A percentile compares a stretch with the other conserved stretches of the same genome.
Conservation (phyloP, 2,329 filamentous ascomycete species). For the Monosporascus sp. region DNA sequence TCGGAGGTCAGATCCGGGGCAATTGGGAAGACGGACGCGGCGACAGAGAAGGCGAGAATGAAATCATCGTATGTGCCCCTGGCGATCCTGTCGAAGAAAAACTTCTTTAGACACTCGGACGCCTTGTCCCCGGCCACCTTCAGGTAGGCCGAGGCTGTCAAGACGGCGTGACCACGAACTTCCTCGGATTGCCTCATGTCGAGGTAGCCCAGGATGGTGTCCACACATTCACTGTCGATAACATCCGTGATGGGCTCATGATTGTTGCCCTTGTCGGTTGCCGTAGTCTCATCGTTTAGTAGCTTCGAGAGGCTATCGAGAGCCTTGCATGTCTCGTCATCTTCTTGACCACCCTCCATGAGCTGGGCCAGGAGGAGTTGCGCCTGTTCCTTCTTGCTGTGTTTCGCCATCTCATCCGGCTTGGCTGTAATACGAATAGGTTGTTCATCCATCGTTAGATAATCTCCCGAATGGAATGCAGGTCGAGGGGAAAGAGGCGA, state of each 20-base stretch:
- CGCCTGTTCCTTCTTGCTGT: constrained; percentile 49
- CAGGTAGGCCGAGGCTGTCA: constrained; percentile 79
- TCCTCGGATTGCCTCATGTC: constrained; percentile 73
- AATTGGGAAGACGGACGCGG: constrained; percentile 80
- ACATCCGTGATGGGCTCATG: constrained; percentile 50
- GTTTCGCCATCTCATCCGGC: constrained; percentile 20
- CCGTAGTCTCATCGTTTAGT: constrained; percentile 48
- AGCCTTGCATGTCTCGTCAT: constrained; percentile 60
- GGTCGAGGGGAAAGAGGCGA: too few relatives aligned
- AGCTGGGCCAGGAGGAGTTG: constrained; percentile 78
- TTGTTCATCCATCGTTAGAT: constrained; percentile 22
- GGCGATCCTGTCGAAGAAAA: constrained; percentile 67
- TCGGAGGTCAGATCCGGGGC: constrained; percentile 68
- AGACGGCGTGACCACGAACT: constrained; percentile 74
- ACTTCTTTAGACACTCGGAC: constrained; percentile 62
- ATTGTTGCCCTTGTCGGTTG: constrained; percentile 34
- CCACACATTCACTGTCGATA: constrained; percentile 70
- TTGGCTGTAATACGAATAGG: constrained; percentile 18
- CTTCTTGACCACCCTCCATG: constrained; percentile 86
- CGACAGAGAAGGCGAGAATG: constrained; percentile 89
- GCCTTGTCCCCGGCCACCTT: constrained; percentile 70
- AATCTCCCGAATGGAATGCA: background rate
- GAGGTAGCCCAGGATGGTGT: constrained; percentile 79
- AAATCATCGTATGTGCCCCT: constrained; percentile 81
- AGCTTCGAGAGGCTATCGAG: constrained; percentile 56